Evolutionary conservation across 768 basidiomycete species (phyloP).

Genomic region (Melanogaster broomeanus): DNA sequence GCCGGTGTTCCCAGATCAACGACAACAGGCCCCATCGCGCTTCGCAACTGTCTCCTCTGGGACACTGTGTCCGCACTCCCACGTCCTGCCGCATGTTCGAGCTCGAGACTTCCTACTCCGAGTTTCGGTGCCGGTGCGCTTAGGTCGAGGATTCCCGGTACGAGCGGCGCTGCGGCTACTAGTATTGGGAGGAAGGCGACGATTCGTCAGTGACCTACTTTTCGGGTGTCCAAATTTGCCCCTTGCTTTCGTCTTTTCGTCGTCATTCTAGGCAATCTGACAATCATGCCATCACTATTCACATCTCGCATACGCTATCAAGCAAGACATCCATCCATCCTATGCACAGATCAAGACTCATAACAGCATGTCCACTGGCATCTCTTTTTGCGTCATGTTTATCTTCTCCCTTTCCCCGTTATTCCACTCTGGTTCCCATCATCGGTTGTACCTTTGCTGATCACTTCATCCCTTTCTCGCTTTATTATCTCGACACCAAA

Average conservation of each 20-base stretch:
- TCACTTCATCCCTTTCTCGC: too few species aligned
- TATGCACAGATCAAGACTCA: neutral
- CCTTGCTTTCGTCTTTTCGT: neutral
- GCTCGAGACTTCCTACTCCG: slow-evolving; percentile 13
- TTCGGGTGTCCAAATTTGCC: neutral
- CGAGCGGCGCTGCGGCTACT: neutral
- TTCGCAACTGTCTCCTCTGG: slow-evolving; percentile 1
- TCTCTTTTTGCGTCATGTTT: neutral
- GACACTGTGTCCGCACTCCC: slow-evolving; percentile 5
- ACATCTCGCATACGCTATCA: neutral
- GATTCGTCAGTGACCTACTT: neutral
- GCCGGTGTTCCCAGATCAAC: neutral
- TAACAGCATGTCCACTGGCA: neutral
- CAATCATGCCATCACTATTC: too few species aligned
- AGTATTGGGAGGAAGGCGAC: slow-evolving; percentile 5
- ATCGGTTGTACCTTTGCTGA: neutral
- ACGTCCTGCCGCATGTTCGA: neutral
- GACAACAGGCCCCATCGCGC: slow-evolving; percentile 6
- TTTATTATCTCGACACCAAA: neutral
- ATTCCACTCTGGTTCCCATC: neutral
- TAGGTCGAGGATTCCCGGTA: slow-evolving; percentile 3
- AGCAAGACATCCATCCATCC: neutral
- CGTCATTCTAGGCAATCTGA: neutral
- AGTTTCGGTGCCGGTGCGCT: neutral
- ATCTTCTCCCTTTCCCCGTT: neutral